Percentiles rank a stretch among this genome's conserved stretches.
phyloP scores from a whole-genome alignment of 2,329 filamentous ascomycete species.

The Fusarium tupiense region DNA sequence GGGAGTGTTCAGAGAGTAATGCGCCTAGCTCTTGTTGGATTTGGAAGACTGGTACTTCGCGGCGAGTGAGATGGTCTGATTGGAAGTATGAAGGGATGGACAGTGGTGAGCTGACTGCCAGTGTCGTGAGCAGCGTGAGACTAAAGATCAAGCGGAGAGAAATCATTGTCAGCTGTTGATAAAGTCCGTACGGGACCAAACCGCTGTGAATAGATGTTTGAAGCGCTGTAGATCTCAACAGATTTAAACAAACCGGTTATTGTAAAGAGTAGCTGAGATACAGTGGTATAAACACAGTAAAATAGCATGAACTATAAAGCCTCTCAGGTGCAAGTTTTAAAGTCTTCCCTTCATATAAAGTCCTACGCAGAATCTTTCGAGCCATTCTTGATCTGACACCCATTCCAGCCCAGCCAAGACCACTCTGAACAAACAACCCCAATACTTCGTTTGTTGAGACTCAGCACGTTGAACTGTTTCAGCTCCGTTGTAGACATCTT shows the following conservation, averaged over 20 bases:
- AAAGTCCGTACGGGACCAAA: background rate
- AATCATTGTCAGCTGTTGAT: fast-evolving
- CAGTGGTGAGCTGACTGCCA: background rate
- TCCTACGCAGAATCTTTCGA: background rate
- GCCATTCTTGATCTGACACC: background rate
- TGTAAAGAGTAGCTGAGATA: background rate
- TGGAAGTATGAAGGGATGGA: background rate
- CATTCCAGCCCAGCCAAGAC: background rate
- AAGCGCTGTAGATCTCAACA: background rate
- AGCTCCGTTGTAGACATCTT: background rate
- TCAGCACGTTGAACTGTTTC: background rate
- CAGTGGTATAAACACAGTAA: fast-evolving
- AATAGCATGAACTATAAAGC: fast-evolving
- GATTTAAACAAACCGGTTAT: fast-evolving
- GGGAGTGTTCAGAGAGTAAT: background rate
- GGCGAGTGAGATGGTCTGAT: background rate
- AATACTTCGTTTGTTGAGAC: background rate
- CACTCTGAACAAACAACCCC: background rate
- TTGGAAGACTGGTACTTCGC: background rate
- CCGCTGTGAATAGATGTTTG: fast-evolving
- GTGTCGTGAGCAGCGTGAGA: fast-evolving
- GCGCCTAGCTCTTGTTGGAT: background rate
- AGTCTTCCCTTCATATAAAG: background rate
- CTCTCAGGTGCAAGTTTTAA: fast-evolving
- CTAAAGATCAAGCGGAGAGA: background rate